Evolutionary conservation across 2,329 filamentous ascomycete species (phyloP), one percentile per base, ranked within the genome.

Genomic region (Neonectria magnoliae): DNA sequence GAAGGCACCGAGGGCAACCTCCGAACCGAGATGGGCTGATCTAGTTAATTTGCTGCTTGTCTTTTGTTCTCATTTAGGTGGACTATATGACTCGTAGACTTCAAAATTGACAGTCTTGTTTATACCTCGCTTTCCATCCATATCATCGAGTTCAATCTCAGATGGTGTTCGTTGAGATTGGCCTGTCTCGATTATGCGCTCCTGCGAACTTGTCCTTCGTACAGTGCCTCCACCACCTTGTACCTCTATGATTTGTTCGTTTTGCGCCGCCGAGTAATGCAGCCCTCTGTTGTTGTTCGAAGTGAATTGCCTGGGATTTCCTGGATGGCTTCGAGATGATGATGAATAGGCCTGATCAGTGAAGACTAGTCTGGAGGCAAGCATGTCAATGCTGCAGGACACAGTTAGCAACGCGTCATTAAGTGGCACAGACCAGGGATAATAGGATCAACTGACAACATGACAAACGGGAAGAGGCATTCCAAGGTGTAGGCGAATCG

Each of bases 401-500:
- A 5, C 1, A 1, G 4, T n/a, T 33, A 38, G 18, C 1, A 33
- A 9, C 4, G 7, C 10, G 13, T 20, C 4, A 16, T 11, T 10
- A 2, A 14, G 16, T 11, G 31, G 9, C 1, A 33, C 14, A 13
- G 0, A 22, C 10, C 7, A 18, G n/a, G 14, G 16, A 31, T 16
- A 2, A 18, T 31, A 7, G 5, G 50, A 1, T 14, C 2, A 9
- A 73, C 79, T 60, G 64, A 81, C 80, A 78, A 76, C 74, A 82
- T 76, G 55, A 82, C 75, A 0, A 81, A 73, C 0, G 81, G 81
- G 44, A 82, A 82, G 9, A 81, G 63, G 59, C 81, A 82, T 55
- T 82, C 80, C 47, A 82, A 62, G 1, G 79, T 77, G 50, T 82
- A 82, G 1, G 77, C 77, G 48, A 82, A 82, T 1, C 81, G 76